Evolutionary conservation across 2,329 filamentous ascomycete genomes (phyloP).

Genomic region (Neonectria ditissima): DNA sequence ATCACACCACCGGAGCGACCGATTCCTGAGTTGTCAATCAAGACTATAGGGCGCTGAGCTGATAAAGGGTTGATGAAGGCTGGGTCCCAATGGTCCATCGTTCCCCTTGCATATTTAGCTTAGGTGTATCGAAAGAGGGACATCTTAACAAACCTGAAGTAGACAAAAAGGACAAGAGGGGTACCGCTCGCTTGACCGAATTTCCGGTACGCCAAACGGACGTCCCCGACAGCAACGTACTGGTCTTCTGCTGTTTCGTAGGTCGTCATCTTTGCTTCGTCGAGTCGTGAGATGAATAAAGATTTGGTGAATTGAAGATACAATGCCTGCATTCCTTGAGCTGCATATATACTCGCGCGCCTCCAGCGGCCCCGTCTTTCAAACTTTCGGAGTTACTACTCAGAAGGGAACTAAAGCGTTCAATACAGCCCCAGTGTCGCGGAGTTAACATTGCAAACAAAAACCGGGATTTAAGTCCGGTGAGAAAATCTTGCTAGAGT

Average conservation of each 20-base stretch:
- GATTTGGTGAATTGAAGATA: no score
- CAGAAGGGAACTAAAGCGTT: no score
- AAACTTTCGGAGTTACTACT: no score
- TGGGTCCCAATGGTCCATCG: conserved; percentile 57
- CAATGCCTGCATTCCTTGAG: no score
- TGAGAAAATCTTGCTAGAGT: no score
- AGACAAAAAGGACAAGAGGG: conserved; percentile 48
- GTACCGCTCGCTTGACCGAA: conserved; percentile 46
- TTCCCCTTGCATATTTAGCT: conserved; percentile 44
- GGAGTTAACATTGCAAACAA: no score
- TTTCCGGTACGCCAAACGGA: conserved; percentile 49
- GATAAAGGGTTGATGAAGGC: conserved; percentile 59
- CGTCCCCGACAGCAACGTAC: conserved; percentile 45
- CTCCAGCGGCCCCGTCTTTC: no score
- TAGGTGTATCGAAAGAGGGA: no score
- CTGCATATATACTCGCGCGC: no score
- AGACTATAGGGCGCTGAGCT: conserved; percentile 54
- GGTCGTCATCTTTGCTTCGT: conserved; percentile 43
- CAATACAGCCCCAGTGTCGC: no score
- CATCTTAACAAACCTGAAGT: conserved; percentile 50
- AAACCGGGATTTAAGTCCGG: no score
- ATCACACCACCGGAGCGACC: conserved; percentile 58
- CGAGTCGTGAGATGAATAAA: no score
- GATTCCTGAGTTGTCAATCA: conserved; percentile 61
- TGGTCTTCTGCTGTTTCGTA: conserved; percentile 46